Conservation (phyloP, 768 basidiomycete species). For the Termitomyces sp. region DNA sequence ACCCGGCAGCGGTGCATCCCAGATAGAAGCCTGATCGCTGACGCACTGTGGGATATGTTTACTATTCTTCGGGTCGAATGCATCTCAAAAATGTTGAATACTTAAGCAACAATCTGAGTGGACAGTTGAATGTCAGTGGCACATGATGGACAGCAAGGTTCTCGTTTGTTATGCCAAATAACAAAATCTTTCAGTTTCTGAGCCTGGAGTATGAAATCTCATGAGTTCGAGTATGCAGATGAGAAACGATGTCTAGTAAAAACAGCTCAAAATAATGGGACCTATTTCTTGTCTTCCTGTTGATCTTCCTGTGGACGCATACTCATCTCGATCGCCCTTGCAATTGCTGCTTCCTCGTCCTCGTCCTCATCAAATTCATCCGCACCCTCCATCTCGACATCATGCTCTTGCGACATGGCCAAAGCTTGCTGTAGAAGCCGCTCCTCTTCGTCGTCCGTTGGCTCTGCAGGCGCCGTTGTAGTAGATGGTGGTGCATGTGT, state of each 20-base stretch:
- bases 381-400: constrained; percentile 43
- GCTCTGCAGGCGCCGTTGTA: constrained; percentile 29
- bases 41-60: neutral
- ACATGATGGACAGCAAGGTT: neutral
- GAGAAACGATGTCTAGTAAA: neutral
- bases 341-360: constrained; percentile 87
- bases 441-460: constrained; percentile 72
- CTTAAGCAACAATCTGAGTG: neutral
- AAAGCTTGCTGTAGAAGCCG: constrained; percentile 71
- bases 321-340: constrained; percentile 89
- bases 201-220: neutral
- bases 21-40: neutral
- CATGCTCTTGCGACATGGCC: constrained; percentile 57
- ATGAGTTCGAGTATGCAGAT: neutral
- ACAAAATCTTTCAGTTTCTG: neutral
- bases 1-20: neutral
- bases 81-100: neutral
- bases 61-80: neutral
- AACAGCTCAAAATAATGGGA: neutral
- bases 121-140: neutral
- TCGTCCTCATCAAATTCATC: constrained; percentile 45
- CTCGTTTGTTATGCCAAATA: neutral
- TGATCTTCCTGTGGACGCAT: constrained; percentile 52
- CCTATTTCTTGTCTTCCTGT: constrained; percentile 29
- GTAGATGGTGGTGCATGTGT: constrained; percentile 22